A percentile compares a stretch with the other conserved stretches of the same genome.
These are phyloP conservation scores for Sporothrix globosa DNA, from an alignment of 2,329 filamentous ascomycete genomes.

Conservation along the genomic window DNA sequence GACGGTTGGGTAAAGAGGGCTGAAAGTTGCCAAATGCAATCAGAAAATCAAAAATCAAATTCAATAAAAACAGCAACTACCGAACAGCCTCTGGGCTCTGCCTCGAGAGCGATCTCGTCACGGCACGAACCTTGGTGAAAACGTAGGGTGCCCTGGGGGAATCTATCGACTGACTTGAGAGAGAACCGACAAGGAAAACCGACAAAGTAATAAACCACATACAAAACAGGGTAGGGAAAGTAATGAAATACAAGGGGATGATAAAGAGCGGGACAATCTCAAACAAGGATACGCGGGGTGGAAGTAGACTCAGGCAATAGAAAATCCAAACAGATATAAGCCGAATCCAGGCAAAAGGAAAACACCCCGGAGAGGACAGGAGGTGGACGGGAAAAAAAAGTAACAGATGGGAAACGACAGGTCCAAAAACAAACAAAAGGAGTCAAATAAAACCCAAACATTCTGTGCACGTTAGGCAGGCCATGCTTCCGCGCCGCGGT, in stretches of 20 bases:
- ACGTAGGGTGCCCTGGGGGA: conserved; percentile 32
- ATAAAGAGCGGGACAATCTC: conserved; percentile 5
- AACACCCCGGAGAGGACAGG: background rate
- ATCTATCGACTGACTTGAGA: conserved; percentile 33
- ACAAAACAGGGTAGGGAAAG: background rate
- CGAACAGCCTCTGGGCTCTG: conserved; percentile 29
- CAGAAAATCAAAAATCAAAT: background rate
- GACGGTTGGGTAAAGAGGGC: background rate
- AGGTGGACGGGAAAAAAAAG: background rate
- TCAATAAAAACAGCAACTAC: conserved; percentile 28
- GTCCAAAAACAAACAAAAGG: background rate
- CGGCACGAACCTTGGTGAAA: conserved; percentile 25
- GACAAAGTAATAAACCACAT: background rate
- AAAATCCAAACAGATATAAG: conserved; percentile 5
- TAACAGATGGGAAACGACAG: background rate
- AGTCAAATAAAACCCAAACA: conserved; percentile 16
- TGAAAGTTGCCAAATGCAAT: background rate
- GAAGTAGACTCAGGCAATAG: background rate
- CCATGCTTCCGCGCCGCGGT: conserved; percentile 29
- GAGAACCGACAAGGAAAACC: conserved; percentile 14
- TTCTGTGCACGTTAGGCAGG: conserved; percentile 22
- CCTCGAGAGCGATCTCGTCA: conserved; percentile 33
- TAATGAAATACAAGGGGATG: background rate
- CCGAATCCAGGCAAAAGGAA: background rate
- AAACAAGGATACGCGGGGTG: conserved; percentile 6